These are phyloP conservation scores for Ogataea chonburiensis DNA, from an alignment of 805 yeast genomes.

Conservation along the genomic window DNA sequence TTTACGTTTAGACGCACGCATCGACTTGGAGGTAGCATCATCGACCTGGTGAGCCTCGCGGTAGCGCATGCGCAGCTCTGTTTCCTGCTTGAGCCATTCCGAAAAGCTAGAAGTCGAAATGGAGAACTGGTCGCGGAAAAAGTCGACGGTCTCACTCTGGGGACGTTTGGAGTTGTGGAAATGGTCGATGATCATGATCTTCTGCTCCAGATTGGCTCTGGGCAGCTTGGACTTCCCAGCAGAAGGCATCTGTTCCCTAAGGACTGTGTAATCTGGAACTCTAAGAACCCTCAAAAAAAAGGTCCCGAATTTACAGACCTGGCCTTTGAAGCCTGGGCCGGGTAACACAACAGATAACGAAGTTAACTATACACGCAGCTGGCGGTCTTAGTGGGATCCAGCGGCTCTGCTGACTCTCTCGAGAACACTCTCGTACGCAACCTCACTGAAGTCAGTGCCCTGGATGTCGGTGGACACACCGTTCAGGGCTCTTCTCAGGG, in stretches of 20 bases:
- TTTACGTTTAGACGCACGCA: constrained; percentile 41
- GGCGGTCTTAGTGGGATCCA: constrained; percentile 48
- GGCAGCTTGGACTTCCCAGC: constrained; percentile 31
- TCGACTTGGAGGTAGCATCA: constrained; percentile 21
- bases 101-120: constrained; percentile 60
- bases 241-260: constrained; percentile 7
- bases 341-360: constrained; percentile 15
- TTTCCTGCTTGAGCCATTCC: constrained; percentile 60
- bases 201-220: constrained; percentile 59
- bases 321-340: constrained; percentile 3
- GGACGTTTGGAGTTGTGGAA: constrained; percentile 48
- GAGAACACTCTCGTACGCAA: constrained; percentile 88
- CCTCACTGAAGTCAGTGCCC: constrained; percentile 98
- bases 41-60: constrained; percentile 33
- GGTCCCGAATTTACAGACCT: constrained; percentile 11
- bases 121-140: constrained; percentile 47
- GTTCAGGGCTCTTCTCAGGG: constrained; percentile 93
- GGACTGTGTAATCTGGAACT: constrained; percentile 8
- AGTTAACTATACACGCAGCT: constrained; percentile 9
- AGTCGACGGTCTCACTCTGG: constrained; percentile 57
- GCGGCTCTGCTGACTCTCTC: constrained; percentile 87
- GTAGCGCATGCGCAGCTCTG: constrained; percentile 46
- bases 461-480: constrained; percentile 94
- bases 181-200: constrained; percentile 52
- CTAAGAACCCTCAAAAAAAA: constrained; percentile 1